Percentiles rank a stretch among this genome's conserved stretches.
Evolutionary conservation across 768 basidiomycete species (phyloP).

Genomic region (Boletus subcaerulescens): DNA sequence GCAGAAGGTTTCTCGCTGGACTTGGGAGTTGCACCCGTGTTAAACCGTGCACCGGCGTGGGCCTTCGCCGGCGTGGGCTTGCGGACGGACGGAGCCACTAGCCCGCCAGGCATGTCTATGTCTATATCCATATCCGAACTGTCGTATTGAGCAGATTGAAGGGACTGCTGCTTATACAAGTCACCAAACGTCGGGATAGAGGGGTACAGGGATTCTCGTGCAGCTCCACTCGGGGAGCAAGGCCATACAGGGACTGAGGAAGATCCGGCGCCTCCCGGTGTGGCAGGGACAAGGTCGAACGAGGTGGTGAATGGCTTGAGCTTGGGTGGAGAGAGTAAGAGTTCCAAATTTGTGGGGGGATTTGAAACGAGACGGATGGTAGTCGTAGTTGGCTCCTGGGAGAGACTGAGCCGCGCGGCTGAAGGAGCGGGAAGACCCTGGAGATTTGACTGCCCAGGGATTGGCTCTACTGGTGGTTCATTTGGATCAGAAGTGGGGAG

Average conservation of each 20-base stretch:
- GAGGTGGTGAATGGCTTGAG: conserved; percentile 63
- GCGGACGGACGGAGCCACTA: conserved; percentile 16
- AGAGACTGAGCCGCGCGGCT: conserved; percentile 60
- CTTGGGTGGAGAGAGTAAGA: conserved; percentile 50
- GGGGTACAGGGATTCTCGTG: conserved; percentile 38
- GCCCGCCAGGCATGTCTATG: conserved; percentile 36
- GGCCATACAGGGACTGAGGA: conserved; percentile 38
- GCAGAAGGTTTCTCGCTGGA: conserved; percentile 32
- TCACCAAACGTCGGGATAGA: conserved; percentile 33
- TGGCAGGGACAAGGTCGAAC: conserved; percentile 65
- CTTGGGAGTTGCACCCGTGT: conserved; percentile 26
- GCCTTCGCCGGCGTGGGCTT: conserved; percentile 22
- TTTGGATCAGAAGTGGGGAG: conserved; percentile 28
- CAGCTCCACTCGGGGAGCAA: conserved; percentile 31
- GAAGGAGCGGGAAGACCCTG: conserved; percentile 60
- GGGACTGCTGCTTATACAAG: conserved; percentile 16
- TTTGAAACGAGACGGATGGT: conserved; percentile 48
- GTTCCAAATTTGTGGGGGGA: conserved; percentile 17
- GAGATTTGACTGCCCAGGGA: conserved; percentile 58
- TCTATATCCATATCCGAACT: conserved; percentile 35
- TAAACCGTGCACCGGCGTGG: conserved; percentile 6
- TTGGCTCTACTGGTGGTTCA: conserved; percentile 37
- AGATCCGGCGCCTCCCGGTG: conserved; percentile 37
- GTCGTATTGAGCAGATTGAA: conserved; percentile 18
- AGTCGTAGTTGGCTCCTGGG: conserved; percentile 43